Conservation (phyloP, 2,329 filamentous ascomycete genomes). For the Ceratocystis cubensis region DNA sequence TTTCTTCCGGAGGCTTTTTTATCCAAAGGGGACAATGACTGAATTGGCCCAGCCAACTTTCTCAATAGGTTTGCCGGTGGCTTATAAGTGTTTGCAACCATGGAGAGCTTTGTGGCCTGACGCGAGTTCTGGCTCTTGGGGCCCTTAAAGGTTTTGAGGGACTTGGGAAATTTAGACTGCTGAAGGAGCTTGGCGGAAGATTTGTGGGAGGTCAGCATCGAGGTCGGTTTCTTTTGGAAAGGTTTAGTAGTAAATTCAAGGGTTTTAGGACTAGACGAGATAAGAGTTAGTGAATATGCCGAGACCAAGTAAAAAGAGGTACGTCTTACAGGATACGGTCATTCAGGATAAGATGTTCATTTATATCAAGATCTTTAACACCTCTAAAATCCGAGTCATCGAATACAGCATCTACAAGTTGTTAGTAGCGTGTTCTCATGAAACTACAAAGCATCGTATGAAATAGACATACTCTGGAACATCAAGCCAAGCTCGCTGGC, state of each 20-base stretch:
- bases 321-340: not conserved
- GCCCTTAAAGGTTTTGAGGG: not conserved
- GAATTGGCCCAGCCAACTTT: not conserved
- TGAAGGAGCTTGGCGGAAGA: not conserved
- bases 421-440: not conserved
- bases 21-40: not conserved
- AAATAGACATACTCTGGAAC: not conserved
- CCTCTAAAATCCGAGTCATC: conserved; percentile 2
- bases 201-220: not conserved
- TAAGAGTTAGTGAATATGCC: not conserved
- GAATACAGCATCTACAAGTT: not conserved
- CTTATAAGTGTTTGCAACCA: not conserved
- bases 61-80: not conserved
- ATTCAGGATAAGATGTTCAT: not conserved
- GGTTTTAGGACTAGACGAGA: not conserved
- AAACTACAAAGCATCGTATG: not conserved
- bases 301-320: not conserved
- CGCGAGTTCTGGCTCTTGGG: not conserved
- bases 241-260: not conserved
- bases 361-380: not conserved
- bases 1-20: not conserved
- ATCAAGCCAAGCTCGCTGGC: not conserved
- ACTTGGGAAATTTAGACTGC: not conserved
- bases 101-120: not conserved
- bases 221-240: not conserved